Percentiles rank a stretch among this genome's conserved stretches.
These are phyloP conservation scores for Cylindrotheca closterium DNA, from an alignment of 108 stramenopile genomes.

Conservation along the genomic window DNA sequence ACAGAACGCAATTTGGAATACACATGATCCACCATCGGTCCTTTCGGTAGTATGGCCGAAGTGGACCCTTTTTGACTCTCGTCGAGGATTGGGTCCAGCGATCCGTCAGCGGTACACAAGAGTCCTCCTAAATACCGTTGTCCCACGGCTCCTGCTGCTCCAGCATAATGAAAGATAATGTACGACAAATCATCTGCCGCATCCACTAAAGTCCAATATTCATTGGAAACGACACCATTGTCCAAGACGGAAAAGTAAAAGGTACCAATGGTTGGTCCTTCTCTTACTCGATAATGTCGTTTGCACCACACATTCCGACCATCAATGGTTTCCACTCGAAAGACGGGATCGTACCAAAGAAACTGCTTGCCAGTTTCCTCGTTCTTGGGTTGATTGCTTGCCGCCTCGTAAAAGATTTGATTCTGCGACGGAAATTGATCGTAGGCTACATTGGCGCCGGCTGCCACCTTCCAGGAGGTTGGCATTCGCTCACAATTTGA, in stretches of 20 bases:
- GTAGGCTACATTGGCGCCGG: slow-evolving; percentile 92
- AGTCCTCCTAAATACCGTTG: slow-evolving; percentile 89
- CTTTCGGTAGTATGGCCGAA: too few species aligned
- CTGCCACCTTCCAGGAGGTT: slow-evolving; percentile 91
- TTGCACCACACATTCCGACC: slow-evolving; percentile 88
- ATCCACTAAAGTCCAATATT: slow-evolving; percentile 92
- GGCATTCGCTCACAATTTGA: slow-evolving; percentile 36
- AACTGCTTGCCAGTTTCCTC: slow-evolving; percentile 41
- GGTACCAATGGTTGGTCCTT: slow-evolving; percentile 57
- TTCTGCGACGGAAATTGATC: slow-evolving; percentile 96
- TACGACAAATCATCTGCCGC: slow-evolving; percentile 91
- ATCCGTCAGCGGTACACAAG: slow-evolving; percentile 88
- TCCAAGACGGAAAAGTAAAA: slow-evolving; percentile 82
- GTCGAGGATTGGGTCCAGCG: not conserved
- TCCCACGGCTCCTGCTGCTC: slow-evolving; percentile 90
- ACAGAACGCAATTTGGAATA: slow-evolving; percentile 45
- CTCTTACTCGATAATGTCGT: slow-evolving; percentile 79
- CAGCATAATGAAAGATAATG: slow-evolving; percentile 92
- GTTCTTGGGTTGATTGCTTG: slow-evolving; percentile 71
- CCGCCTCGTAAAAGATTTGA: slow-evolving; percentile 43
- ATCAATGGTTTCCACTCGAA: slow-evolving; percentile 92
- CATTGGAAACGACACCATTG: slow-evolving; percentile 89
- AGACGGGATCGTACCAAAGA: slow-evolving; percentile 97
- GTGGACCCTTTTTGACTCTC: too few species aligned
- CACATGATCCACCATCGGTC: not conserved